Evolutionary conservation across 495 filamentous ascomycete genomes (phyloP).

Genomic region (Penicillium malachiteum): DNA sequence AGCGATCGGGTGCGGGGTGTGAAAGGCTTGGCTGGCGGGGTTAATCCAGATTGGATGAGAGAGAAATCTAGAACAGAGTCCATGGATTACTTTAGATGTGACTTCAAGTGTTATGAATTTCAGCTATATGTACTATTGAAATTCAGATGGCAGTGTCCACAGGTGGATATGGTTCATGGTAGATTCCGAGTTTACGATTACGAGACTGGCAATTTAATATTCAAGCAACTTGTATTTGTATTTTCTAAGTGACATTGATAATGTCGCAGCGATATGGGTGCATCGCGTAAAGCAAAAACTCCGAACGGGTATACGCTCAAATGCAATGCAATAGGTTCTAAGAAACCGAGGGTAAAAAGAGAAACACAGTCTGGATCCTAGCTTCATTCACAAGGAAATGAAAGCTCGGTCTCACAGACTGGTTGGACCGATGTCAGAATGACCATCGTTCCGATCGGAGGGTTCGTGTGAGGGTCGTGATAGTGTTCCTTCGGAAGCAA

Average conservation of each 20-base stretch:
- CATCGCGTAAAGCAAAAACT: constrained; percentile 10
- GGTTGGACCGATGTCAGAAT: background rate
- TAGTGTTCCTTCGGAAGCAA: background rate
- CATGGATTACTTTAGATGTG: too few relatives aligned
- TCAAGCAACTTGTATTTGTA: background rate
- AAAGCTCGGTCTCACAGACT: background rate
- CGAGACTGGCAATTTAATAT: too few relatives aligned
- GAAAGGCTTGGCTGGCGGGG: constrained; percentile 20
- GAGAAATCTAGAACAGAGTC: too few relatives aligned
- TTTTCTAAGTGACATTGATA: background rate
- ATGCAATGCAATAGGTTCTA: constrained; percentile 20
- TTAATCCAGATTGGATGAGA: background rate
- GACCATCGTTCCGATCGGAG: background rate
- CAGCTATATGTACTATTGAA: too few relatives aligned
- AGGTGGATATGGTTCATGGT: too few relatives aligned
- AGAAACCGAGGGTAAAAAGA: constrained; percentile 2
- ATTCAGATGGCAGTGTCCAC: too few relatives aligned
- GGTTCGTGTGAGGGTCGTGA: constrained; percentile 1
- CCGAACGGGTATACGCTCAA: constrained; percentile 39
- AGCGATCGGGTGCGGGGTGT: constrained; percentile 13
- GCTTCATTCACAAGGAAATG: background rate
- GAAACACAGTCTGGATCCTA: background rate
- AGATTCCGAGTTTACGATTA: background rate
- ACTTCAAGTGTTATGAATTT: too few relatives aligned
- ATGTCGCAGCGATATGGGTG: constrained; percentile 3